Conservation (phyloP, 2,329 filamentous ascomycete species). For the Neonectria sp. region DNA sequence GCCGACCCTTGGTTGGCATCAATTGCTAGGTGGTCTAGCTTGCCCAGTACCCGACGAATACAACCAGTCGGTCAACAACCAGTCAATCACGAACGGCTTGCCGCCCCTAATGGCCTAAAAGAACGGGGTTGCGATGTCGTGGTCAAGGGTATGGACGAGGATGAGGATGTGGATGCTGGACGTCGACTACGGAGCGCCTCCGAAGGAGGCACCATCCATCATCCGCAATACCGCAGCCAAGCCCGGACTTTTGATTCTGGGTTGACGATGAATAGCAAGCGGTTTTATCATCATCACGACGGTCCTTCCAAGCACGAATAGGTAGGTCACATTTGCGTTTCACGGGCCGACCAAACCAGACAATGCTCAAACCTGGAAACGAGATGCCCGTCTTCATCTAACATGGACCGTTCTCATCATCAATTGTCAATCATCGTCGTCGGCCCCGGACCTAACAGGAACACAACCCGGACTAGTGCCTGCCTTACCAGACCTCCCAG, state of each 20-base stretch:
- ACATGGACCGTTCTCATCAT: slow-evolving; percentile 4
- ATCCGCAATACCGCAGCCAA: neutral
- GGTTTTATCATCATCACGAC: neutral
- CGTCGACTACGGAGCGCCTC: slow-evolving; percentile 14
- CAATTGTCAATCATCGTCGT: slow-evolving; percentile 9
- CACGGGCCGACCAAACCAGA: slow-evolving; percentile 9
- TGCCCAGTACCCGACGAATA: neutral
- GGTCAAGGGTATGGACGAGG: slow-evolving; percentile 4
- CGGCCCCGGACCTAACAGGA: slow-evolving; percentile 6
- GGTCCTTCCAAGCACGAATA: neutral
- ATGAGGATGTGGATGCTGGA: slow-evolving; percentile 6
- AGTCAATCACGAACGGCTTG: slow-evolving; percentile 17
- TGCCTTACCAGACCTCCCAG: neutral
- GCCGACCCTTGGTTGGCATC: slow-evolving; percentile 13
- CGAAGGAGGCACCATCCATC: slow-evolving; percentile 1
- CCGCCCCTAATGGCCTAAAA: slow-evolving; percentile 12
- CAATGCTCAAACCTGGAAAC: slow-evolving; percentile 13
- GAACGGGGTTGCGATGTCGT: slow-evolving; percentile 17
- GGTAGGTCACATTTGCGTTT: slow-evolving; percentile 1
- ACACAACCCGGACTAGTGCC: slow-evolving; percentile 4
- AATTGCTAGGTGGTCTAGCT: neutral
- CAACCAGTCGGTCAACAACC: neutral
- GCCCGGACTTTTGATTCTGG: neutral
- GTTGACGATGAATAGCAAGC: neutral
- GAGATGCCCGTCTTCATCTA: slow-evolving; percentile 10